Evolutionary conservation across 305 asterid genomes (phyloP), one percentile per base, ranked within the genome.

Genomic region (Withania somnifera): DNA sequence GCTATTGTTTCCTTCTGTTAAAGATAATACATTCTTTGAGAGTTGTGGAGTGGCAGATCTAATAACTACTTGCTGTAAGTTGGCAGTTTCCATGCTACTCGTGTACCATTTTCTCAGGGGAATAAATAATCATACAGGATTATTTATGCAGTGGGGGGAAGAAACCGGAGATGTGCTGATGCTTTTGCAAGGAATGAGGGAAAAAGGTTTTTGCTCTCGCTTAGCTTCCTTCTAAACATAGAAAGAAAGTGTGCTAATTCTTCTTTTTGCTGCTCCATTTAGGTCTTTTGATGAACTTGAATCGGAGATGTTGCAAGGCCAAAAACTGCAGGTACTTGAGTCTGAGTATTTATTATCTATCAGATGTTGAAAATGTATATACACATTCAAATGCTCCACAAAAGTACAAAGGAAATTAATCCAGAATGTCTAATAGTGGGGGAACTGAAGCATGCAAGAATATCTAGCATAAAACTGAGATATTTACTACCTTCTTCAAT

Each of bases 1-100:
- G 87, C 89, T 93, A 28, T 88, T 94, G 28, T 94, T 91, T 87
- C 90, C 95, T 73, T 91, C 97, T 0, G 97, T 94, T 36, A 91
- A 91, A 87, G 98, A 94, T 57, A 94, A 83, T 78, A 94, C 98
- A 67, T 94, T 91, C 87, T 91, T 94, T 58, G 98, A 94, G 88
- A 93, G 98, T 91, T 94, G 98, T 83, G 98, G 98, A 30, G 92
- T 95, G 61, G 98, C 97, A 56, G 98, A 95, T 89, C 86, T 95
- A 57, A 92, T 95, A 81, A 95, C 98, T 76, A 93, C 98, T 57
- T 92, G 97, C 93, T 90, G 98, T 95, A 86, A 91, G 98, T 80
- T 63, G 45, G 32, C 76, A 34, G 77, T 58, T 26, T 26, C 2
- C 66, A 63, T 26, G 24, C 30, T 66, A 52, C 66, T 73, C 45